Percentiles rank a stretch among this genome's conserved stretches.
phyloP scores from a whole-genome alignment of 352 stramenopile species.

The Globisporangium paddicum region DNA sequence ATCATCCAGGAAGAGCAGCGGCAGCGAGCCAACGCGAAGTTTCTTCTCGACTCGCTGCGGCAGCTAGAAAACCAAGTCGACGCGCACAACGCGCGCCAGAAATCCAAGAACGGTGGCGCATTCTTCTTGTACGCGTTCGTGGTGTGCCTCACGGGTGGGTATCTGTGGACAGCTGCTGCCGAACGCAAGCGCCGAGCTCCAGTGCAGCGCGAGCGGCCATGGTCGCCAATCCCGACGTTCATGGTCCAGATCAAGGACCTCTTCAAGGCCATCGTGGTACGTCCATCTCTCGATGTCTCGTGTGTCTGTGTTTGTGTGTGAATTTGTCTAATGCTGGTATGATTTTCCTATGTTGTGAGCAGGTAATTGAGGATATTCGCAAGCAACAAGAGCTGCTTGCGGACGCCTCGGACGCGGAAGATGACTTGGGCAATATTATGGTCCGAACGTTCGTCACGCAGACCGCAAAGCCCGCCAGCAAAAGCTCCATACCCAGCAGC shows the following conservation, averaged over 20 bases:
- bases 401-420: not conserved
- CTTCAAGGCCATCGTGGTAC: slow-evolving; percentile 35
- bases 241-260: slow-evolving; percentile 25
- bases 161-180: slow-evolving; percentile 22
- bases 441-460: slow-evolving; percentile 5
- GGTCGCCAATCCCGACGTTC: slow-evolving; percentile 32
- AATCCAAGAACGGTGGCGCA: slow-evolving; percentile 5
- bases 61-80: slow-evolving; percentile 8
- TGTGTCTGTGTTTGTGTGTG: not conserved
- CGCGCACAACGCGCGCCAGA: slow-evolving; percentile 6
- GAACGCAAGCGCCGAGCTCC: slow-evolving; percentile 13
- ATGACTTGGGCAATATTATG: slow-evolving; percentile 7
- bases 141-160: slow-evolving; percentile 19
- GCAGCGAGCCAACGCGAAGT: not conserved
- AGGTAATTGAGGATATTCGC: slow-evolving; percentile 39
- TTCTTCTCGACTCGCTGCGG: slow-evolving; percentile 1
- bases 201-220: slow-evolving; percentile 16
- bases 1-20: not conserved
- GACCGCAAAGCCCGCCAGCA: not conserved
- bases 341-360: not conserved
- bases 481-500: not conserved
- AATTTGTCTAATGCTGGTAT: not conserved
- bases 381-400: not conserved
- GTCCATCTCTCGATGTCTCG: slow-evolving; percentile 2
- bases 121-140: slow-evolving; percentile 37